Conservation (phyloP, 345 rosid genomes). For the Eucalyptus lansdowneana region DNA sequence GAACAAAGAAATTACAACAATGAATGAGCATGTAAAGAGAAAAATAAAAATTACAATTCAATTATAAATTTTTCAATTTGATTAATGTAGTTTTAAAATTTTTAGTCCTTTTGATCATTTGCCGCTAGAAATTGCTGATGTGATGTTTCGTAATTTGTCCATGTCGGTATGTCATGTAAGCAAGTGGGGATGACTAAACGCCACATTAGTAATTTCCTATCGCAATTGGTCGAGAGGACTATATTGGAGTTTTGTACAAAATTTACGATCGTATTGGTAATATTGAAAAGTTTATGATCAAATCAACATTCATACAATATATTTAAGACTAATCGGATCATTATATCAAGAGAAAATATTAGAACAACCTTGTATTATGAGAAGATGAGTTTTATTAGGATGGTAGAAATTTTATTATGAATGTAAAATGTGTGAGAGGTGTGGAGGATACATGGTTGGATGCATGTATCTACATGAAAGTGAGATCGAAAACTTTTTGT, state of each 20-base stretch:
- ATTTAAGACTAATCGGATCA: background rate
- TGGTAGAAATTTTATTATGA: background rate
- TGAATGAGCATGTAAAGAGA: background rate
- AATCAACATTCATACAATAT: background rate
- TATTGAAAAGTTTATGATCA: background rate
- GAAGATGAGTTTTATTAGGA: no score
- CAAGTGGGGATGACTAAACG: background rate
- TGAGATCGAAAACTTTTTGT: background rate
- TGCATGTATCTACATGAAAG: background rate
- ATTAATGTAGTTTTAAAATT: no score
- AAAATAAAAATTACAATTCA: background rate
- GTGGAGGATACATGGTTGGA: background rate
- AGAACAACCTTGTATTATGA: background rate
- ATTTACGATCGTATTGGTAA: background rate
- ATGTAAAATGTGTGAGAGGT: background rate
- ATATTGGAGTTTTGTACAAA: background rate
- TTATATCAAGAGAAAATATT: background rate
- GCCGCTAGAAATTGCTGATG: background rate
- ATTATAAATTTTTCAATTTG: background rate
- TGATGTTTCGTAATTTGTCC: background rate
- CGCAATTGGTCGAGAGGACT: accelerated
- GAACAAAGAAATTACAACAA: background rate
- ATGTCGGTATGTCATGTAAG: accelerated
- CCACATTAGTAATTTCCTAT: background rate
- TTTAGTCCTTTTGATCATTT: no score